Conservation (phyloP, 2,329 filamentous ascomycete genomes). For the Blastomyces gilchristii region DNA sequence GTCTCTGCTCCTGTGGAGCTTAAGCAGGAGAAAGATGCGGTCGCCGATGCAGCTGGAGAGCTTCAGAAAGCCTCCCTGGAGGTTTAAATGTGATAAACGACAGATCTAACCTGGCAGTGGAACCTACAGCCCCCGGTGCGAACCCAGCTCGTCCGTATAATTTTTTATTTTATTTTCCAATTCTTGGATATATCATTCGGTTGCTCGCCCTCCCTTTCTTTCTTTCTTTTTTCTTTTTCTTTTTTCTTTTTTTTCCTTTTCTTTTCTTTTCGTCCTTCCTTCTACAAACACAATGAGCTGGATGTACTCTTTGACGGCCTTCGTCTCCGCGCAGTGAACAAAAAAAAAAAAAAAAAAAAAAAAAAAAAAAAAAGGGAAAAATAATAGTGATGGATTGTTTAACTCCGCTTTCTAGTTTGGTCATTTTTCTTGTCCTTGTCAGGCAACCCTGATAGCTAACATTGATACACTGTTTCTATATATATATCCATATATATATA, state of each 20-base stretch:
- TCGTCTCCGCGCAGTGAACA: neutral
- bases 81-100: conserved; percentile 32
- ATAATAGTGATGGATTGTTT: neutral
- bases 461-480: neutral
- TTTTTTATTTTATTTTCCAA: neutral
- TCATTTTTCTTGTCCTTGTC: neutral
- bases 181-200: conserved; percentile 1
- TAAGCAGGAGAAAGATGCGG: conserved; percentile 49
- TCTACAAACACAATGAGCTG: neutral
- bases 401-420: neutral
- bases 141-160: neutral
- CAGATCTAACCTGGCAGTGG: neutral
- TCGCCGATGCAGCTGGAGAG: conserved; percentile 48
- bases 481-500: neutral
- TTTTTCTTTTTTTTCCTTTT: too few species aligned
- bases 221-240: too few species aligned
- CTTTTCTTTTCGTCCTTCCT: neutral
- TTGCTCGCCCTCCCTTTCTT: neutral
- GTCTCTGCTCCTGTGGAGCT: conserved; percentile 45
- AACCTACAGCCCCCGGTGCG: neutral
- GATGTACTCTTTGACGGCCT: neutral
- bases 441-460: neutral
- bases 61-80: conserved; percentile 52
- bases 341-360: too few species aligned
- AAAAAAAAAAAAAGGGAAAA: neutral